Evolutionary conservation across 352 stramenopile species (phyloP), one percentile per base, ranked within the genome.

Genomic region (Blastocystis sp.): DNA sequence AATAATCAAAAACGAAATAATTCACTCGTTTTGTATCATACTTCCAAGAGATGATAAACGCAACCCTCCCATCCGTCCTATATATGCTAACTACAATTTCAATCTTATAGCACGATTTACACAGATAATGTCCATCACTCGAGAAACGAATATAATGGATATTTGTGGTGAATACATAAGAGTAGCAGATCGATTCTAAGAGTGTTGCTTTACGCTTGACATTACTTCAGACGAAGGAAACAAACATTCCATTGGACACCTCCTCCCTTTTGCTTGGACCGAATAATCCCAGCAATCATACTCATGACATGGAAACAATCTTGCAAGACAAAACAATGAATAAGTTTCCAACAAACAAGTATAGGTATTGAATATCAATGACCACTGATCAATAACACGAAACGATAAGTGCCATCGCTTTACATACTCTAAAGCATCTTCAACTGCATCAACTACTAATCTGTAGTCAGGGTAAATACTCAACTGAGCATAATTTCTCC

Each of bases 171-270:
- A 59, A 78, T 14, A 46, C n/a, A 37, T 56, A 58, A 14, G 66
- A 78, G 37, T 54, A 78, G 24, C 32, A 39, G 24, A 78, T 58
- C 27, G 27, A 29, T 4, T 56, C 37, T 24, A 78, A n/a, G 14
- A 78, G 5, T 59, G 49, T 59, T 21, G 42, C 66, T 37, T 58
- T 56, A n/a, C 66, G 42, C 66, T 78, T 29, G 21, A 58, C 21
- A 24, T 16, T 35, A 39, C 16, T 19, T 21, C 39, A 57, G 12
- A 57, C n/a, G 19, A 39, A n/a, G 14, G 35, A 56, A 14, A 29
- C 66, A 12, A n/a, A 78, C 66, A 39, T 46, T 78, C 66, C 66
- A 78, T 35, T n/a, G 66, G 19, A 58, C 49, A 1, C n/a, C n/a
- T 59, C 35, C 66, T 16, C 46, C 27, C 0, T 21, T 7, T 11